These are phyloP conservation scores for Clavariopsis aquatica DNA, from an alignment of 495 filamentous ascomycete species.

Conservation along the genomic window DNA sequence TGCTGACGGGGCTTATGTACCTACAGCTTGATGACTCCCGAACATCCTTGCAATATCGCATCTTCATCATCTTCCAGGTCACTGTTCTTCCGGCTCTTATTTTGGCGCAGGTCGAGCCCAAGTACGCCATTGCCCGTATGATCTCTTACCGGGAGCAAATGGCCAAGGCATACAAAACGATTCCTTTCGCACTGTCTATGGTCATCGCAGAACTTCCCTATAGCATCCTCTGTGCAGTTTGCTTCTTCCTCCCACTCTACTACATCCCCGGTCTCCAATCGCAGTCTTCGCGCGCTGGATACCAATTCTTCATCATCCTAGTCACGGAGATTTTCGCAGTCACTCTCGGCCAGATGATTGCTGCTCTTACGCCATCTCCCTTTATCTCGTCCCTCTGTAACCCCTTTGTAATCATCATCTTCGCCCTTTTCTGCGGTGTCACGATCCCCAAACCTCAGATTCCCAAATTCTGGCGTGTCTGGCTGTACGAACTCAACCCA, in stretches of 20 bases:
- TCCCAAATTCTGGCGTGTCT: slow-evolving; percentile 73
- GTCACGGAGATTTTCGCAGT: slow-evolving; percentile 78
- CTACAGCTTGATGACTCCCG: slow-evolving; percentile 68
- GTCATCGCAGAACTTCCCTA: slow-evolving; percentile 77
- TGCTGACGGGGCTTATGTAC: slow-evolving; percentile 74
- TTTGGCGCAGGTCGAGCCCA: slow-evolving; percentile 74
- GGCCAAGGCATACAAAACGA: slow-evolving; percentile 73
- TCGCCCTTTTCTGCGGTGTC: slow-evolving; percentile 82
- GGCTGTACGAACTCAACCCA: slow-evolving; percentile 81
- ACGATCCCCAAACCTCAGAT: slow-evolving; percentile 74
- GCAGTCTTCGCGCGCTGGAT: slow-evolving; percentile 63
- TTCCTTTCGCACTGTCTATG: slow-evolving; percentile 71
- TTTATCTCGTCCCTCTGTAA: slow-evolving; percentile 74
- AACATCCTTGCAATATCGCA: slow-evolving; percentile 69
- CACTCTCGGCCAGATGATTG: slow-evolving; percentile 67
- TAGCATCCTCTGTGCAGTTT: slow-evolving; percentile 68
- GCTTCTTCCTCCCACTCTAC: slow-evolving; percentile 75
- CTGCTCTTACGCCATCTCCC: slow-evolving; percentile 66
- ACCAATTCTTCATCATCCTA: slow-evolving; percentile 79
- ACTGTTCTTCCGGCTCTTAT: slow-evolving; percentile 76
- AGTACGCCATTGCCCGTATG: slow-evolving; percentile 70
- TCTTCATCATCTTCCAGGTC: slow-evolving; percentile 83
- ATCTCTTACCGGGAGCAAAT: slow-evolving; percentile 79
- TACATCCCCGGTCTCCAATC: slow-evolving; percentile 61
- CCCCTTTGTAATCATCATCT: slow-evolving; percentile 76